A percentile compares a stretch with the other conserved stretches of the same genome.
These are phyloP conservation scores for Venturia aucupariae DNA, from an alignment of 2,329 filamentous ascomycete species.

Conservation along the genomic window DNA sequence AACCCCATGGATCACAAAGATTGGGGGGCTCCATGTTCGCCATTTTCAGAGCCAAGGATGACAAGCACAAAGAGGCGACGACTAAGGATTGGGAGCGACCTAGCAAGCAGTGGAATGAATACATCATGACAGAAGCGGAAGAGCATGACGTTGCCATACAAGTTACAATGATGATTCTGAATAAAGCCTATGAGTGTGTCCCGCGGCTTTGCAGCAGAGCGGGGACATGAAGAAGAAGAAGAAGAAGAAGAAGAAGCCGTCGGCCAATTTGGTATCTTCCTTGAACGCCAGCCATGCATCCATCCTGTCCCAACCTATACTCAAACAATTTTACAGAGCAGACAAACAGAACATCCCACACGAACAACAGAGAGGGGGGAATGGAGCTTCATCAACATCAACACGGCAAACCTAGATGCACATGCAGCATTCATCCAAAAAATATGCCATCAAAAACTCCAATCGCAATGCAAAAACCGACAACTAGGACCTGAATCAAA, in stretches of 20 bases:
- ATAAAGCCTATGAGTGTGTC: not conserved
- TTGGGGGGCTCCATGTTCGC: constrained; percentile 42
- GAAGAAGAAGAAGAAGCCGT: no score
- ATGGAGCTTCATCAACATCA: not conserved
- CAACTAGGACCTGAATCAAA: not conserved
- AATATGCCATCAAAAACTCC: not conserved
- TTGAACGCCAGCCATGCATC: constrained; percentile 2
- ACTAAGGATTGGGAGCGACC: constrained; percentile 35
- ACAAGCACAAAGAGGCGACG: constrained; percentile 42
- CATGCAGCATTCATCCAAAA: not conserved
- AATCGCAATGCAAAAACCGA: constrained; percentile 5
- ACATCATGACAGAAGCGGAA: not conserved
- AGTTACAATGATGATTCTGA: not conserved
- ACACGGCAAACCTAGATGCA: not conserved
- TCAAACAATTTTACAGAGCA: not conserved
- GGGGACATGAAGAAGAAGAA: not conserved
- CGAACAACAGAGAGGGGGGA: not conserved
- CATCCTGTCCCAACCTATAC: not conserved
- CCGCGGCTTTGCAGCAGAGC: not conserved
- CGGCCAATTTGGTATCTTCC: constrained; percentile 3
- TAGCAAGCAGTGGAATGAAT: not conserved
- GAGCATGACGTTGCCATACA: not conserved
- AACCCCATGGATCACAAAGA: constrained; percentile 57
- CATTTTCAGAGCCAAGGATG: constrained; percentile 37
- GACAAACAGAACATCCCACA: not conserved